phyloP scores from a whole-genome alignment of 805 yeast species.

The Cephaloascus fragrans region DNA sequence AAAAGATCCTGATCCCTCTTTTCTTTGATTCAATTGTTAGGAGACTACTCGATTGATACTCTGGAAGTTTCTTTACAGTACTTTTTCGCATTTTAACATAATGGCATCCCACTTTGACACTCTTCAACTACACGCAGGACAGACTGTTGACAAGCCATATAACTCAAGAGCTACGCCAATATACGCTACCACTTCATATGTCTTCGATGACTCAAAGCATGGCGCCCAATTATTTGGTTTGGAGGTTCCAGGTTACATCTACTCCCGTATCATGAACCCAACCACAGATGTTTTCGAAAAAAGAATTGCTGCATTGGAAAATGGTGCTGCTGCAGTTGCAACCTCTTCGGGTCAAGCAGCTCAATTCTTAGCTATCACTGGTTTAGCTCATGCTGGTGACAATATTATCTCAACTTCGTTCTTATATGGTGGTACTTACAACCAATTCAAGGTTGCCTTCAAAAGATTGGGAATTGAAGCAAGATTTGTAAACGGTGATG shows the following conservation, averaged over 20 bases:
- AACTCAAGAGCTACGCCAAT: conserved; percentile 88
- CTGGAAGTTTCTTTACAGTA: no score
- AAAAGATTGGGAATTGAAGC: conserved; percentile 82
- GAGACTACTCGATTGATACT: background rate
- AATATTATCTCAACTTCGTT: conserved; percentile 80
- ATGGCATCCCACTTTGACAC: conserved; percentile 77
- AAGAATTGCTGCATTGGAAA: conserved; percentile 87
- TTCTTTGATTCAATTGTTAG: background rate
- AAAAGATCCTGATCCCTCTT: no score
- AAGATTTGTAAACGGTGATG: conserved; percentile 24
- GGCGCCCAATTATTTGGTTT: conserved; percentile 88
- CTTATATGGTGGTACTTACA: conserved; percentile 94
- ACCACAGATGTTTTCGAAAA: conserved; percentile 87
- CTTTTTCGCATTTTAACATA: background rate
- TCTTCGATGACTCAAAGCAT: conserved; percentile 78
- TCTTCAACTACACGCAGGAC: conserved; percentile 93
- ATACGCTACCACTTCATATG: conserved; percentile 85
- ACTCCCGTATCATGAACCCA: conserved; percentile 88
- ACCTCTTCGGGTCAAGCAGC: conserved; percentile 97
- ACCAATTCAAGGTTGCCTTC: conserved; percentile 89
- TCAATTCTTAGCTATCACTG: conserved; percentile 74
- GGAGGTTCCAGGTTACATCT: conserved; percentile 76
- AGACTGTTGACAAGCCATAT: conserved; percentile 53
- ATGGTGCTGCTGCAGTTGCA: conserved; percentile 86
- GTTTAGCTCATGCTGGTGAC: conserved; percentile 81